Base-by-base conservation (phyloP, 2,329 filamentous ascomycete species). In the Stemphylium vesicarium region DNA sequence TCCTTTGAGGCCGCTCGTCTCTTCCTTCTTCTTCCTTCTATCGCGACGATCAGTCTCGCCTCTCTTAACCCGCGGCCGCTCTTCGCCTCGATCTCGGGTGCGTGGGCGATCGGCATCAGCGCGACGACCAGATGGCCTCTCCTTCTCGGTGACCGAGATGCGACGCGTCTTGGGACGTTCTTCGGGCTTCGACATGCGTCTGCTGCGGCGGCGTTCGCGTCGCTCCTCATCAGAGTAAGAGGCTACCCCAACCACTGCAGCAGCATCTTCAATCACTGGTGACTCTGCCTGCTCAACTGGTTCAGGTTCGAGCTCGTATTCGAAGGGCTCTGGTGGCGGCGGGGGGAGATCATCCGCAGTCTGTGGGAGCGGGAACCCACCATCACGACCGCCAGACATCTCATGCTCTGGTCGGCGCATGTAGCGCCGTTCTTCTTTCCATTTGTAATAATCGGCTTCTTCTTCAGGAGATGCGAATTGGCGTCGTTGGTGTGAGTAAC, bases 131-230 rank as follows among this genome's bases (percentile, higher is more conserved):
- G 61, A 49, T 1, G 70, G 69, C 9, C 70, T 48, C 31, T 73
- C 69, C 47, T 65, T 71, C 24, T 74, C 72, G 0, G 59, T 68
- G 11, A 70, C 67, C 0, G 71, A 70, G 37, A 72, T 65, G 5
- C 68, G 67, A n/a, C 69, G 64, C 48, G 63, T 65, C n/a, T 67
- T 72, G 1, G 70, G 62, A 1, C 66, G 59, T 29, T 73, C 70
- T 36, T 73, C 70, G 1, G 63, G 48, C 10, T 66, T 64, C 4
- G 70, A 68, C n/a, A 63, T 63, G 20, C 67, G 66, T 20, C 62
- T 59, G 29, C 60, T 62, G 33, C 60, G 63, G 16, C 62, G 63
- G 29, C 68, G 67, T 32, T 68, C 64, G 9, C 65, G 71, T 15
- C 63, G 65, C 11, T 74, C 71, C 6, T 53, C 57, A 0, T 70